Conservation (phyloP, 306 rosid genomes). For the Oxytropis ochrocephala region DNA sequence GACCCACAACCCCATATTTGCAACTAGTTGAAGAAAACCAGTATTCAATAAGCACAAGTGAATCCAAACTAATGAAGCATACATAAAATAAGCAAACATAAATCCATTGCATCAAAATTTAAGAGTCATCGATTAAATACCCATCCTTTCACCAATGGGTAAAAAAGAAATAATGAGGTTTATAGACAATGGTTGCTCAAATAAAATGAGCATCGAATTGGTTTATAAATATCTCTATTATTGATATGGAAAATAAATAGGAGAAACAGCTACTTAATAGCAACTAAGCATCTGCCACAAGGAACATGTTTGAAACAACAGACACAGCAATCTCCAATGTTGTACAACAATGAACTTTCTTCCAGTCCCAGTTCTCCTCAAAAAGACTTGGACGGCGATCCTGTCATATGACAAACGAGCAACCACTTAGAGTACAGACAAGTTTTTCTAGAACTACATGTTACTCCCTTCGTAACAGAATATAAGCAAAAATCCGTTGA, state of each 20-base stretch:
- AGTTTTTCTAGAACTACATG: not conserved
- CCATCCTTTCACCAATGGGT: not conserved
- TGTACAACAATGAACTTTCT: not conserved
- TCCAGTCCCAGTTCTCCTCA: not conserved
- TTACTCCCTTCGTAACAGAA: no score
- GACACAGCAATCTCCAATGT: not conserved
- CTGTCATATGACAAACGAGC: conserved; percentile 7
- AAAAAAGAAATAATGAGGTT: not conserved
- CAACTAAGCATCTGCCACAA: not conserved
- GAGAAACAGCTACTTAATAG: not conserved
- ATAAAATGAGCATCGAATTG: not conserved
- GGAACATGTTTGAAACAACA: not conserved
- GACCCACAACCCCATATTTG: not conserved
- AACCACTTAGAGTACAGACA: not conserved
- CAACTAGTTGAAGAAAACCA: not conserved
- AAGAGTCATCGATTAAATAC: not conserved
- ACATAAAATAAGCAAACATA: not conserved
- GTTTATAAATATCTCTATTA: not conserved
- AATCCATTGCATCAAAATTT: not conserved
- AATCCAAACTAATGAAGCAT: not conserved
- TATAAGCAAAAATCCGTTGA: no score
- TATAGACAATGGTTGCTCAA: not conserved
- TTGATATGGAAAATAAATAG: not conserved
- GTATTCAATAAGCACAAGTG: not conserved
- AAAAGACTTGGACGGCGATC: not conserved